Evolutionary conservation across 1,139 yeast species (phyloP), one percentile per base, ranked within the genome.

Genomic region (Magnusiomyces ingens): DNA sequence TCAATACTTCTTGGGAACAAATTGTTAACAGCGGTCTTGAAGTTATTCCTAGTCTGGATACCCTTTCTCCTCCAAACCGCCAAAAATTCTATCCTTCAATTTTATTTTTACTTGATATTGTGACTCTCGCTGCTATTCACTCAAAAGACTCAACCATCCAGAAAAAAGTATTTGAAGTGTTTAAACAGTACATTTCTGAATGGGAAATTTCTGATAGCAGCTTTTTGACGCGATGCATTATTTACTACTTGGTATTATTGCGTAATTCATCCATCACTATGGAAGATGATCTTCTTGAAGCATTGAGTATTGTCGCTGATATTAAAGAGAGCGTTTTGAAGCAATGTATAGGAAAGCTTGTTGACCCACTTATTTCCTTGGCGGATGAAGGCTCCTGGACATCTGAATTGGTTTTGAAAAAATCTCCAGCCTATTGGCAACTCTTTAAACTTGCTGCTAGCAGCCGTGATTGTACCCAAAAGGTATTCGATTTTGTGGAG

Each of bases 371-470:
- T 26, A 71, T 84, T 47, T 71, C 79, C 2, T 66, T 83, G 48
- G 70, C 77, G 2, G 79, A 76, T 48, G 75, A 73, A 49, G 80
- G 77, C 12, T 70, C 79, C 1, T 77, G 81, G 75, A 71, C 77
- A 53, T 69, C 70, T 13, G 68, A 41, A 13, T n/a, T 22, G 29
- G 60, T 55, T 5, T 37, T 59, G 13, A 36, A 45, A 13, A 21
- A 72, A 54, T 85, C 79, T 58, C 73, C 74, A 11, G 22, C 38
- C 8, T 86, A 78, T 62, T 87, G 95, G 95, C 76, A 76, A 50
- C 62, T 82, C 1, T 65, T 86, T 51, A 73, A 91, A 62, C 62
- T 70, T 1, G 73, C 83, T 56, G 86, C 85, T 0, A 75, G 86
- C 0, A 72, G 78, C 41, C 78, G 81, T 8, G 73, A 73, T 1